These are phyloP conservation scores for Globisporangium takayamanum DNA, from an alignment of 352 stramenopile genomes.

Conservation along the genomic window DNA sequence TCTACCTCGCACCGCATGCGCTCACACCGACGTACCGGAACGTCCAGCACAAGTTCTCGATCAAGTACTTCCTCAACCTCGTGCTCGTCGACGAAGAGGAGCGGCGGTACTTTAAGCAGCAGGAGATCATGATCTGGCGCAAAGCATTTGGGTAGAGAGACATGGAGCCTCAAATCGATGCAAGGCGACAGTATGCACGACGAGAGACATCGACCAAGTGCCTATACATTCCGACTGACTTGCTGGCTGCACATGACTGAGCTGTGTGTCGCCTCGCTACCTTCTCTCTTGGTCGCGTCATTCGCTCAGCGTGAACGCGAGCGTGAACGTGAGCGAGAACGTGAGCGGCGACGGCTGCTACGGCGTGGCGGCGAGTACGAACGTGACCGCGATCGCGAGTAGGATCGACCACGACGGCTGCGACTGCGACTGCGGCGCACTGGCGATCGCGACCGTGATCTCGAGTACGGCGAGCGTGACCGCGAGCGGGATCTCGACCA, in stretches of 20 bases:
- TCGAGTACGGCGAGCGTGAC: conserved; percentile 20
- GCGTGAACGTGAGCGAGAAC: conserved; percentile 6
- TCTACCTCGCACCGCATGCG: conserved; percentile 90
- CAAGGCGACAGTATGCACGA: neutral
- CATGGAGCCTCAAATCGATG: too few species aligned
- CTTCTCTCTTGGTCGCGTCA: too few species aligned
- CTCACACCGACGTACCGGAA: conserved; percentile 89
- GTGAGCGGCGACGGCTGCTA: conserved; percentile 8
- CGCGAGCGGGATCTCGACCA: conserved; percentile 28
- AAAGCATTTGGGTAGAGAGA: conserved; percentile 31
- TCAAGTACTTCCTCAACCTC: conserved; percentile 98
- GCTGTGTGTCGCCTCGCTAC: neutral
- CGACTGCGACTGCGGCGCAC: conserved; percentile 14
- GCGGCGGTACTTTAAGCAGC: conserved; percentile 99
- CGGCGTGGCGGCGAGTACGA: conserved; percentile 10
- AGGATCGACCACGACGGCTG: conserved; percentile 19
- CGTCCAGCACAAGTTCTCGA: conserved; percentile 89
- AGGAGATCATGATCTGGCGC: conserved; percentile 97
- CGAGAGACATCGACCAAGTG: neutral
- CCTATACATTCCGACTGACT: neutral
- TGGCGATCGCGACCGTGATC: conserved; percentile 16
- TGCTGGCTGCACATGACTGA: neutral
- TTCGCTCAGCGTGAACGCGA: conserved; percentile 7
- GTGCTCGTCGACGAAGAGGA: conserved; percentile 99
- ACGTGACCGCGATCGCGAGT: conserved; percentile 22